Percentiles rank a stretch among this genome's conserved stretches.
These are phyloP conservation scores for Verticillium tricorpus DNA, from an alignment of 2,329 filamentous ascomycete genomes.

Conservation along the genomic window DNA sequence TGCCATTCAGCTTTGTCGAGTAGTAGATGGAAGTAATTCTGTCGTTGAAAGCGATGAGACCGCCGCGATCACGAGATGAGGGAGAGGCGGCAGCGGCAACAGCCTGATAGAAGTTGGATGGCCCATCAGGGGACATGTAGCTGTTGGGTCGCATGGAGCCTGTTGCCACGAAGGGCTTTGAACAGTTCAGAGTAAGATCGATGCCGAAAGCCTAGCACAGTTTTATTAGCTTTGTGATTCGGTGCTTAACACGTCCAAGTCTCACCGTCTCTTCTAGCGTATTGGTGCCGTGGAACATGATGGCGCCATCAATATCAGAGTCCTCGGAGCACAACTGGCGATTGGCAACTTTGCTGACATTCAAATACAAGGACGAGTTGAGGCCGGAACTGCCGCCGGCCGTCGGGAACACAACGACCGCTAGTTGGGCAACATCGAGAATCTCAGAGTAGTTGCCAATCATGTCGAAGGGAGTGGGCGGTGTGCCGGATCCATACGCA, in stretches of 20 bases:
- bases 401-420: constrained; percentile 19
- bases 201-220: constrained; percentile 40
- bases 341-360: constrained; percentile 26
- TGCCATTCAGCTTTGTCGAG: constrained; percentile 49
- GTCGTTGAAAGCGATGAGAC: constrained; percentile 48
- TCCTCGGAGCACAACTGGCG: constrained; percentile 21
- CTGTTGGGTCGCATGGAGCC: constrained; percentile 52
- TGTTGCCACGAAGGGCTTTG: constrained; percentile 47
- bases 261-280: constrained; percentile 47
- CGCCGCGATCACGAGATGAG: constrained; percentile 36
- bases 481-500: constrained; percentile 21
- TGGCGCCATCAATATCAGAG: constrained; percentile 23
- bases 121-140: constrained; percentile 48
- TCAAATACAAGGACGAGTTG: constrained; percentile 26
- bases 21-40: constrained; percentile 45
- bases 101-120: constrained; percentile 47
- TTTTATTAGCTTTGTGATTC: neutral
- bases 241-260: neutral
- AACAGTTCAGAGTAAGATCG: constrained; percentile 44
- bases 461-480: constrained; percentile 17
- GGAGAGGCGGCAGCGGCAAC: constrained; percentile 42
- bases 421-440: constrained; percentile 23
- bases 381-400: constrained; percentile 22
- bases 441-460: constrained; percentile 26
- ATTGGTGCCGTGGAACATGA: constrained; percentile 45